Percentiles rank a stretch among this genome's conserved stretches.
Conservation (phyloP, 2,329 filamentous ascomycete species). For the Lasiodiplodia sp. region DNA sequence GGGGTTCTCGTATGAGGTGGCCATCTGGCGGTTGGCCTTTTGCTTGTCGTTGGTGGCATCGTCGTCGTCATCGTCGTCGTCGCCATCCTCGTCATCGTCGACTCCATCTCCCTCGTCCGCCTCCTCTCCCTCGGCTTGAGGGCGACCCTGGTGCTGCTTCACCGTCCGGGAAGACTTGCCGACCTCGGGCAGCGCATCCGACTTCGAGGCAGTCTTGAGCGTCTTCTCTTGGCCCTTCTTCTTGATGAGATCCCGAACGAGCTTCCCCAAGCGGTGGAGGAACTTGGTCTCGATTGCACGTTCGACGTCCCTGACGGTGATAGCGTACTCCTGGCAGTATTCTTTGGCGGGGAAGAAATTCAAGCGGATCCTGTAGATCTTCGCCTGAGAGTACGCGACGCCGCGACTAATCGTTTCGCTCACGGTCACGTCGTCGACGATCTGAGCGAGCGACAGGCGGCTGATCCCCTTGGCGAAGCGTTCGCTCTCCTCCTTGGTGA, state of each 20-base stretch:
- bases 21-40: slow-evolving; percentile 78
- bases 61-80: slow-evolving; percentile 80
- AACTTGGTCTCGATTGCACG: slow-evolving; percentile 82
- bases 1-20: slow-evolving; percentile 87
- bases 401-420: slow-evolving; percentile 81
- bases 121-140: slow-evolving; percentile 49
- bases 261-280: slow-evolving; percentile 72
- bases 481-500: slow-evolving; percentile 73
- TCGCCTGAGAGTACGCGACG: slow-evolving; percentile 72
- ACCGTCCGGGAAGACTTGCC: slow-evolving; percentile 67
- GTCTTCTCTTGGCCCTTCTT: slow-evolving; percentile 72
- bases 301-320: slow-evolving; percentile 78
- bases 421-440: slow-evolving; percentile 82
- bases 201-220: slow-evolving; percentile 57
- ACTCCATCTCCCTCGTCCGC: slow-evolving; percentile 70
- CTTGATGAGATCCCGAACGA: slow-evolving; percentile 78
- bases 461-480: slow-evolving; percentile 92
- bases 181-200: slow-evolving; percentile 78
- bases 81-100: slow-evolving; percentile 66
- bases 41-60: slow-evolving; percentile 74
- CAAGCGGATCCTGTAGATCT: slow-evolving; percentile 83
- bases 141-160: slow-evolving; percentile 55
- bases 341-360: slow-evolving; percentile 85
- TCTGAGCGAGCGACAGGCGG: slow-evolving; percentile 80
- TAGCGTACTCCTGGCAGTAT: slow-evolving; percentile 86